Base-by-base conservation (phyloP, 139 green algal species). In the Picochlorum costavermella region DNA sequence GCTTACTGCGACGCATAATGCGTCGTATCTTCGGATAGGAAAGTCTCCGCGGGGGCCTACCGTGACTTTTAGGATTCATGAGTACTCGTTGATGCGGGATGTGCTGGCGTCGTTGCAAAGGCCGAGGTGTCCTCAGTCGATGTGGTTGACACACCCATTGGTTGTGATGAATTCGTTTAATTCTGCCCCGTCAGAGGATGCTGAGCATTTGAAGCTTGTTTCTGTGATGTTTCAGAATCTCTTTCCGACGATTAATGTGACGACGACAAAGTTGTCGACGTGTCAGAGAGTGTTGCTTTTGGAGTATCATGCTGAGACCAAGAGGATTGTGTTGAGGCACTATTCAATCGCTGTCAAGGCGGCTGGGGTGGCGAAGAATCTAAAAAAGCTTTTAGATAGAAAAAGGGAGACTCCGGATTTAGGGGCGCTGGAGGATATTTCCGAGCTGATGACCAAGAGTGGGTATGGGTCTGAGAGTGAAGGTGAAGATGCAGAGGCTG, bases 241-340 rank as follows among this genome's bases (percentile, higher is more conserved):
- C 67, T 99, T 99, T 67, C 94, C 94, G 0, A 28, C 89, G 53
- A 92, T 99, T 76, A 92, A 98, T 69, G 92, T 98, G n/a, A 57
- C 79, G 55, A 90, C 66, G 16, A 84, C 78, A 16, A 84, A 87
- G 56, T 77, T 95, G 1, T 58, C 64, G 2, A 53, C 74, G 6
- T 96, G 86, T 75, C 80, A 95, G 78, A 78, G 89, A 3, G 81
- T 95, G 13, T 74, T 95, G 68, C 77, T 96, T 61, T 74, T 96
- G 26, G 69, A 84, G 59, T 84, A 92, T 76, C 68, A 84, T 66
- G 61, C 48, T 16, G 75, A 75, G 8, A 83, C 59, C 26, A 63
- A 74, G 20, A 49, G 72, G 51, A 86, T 97, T 63, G 63, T 58
- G 13, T 65, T 99, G 63, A 80, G 94, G 0, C 94, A 99, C 73